Percentiles rank a stretch among this genome's conserved stretches.
These are phyloP conservation scores for Phalaenopsis hybrid DNA, from an alignment of 116 monocot genomes.

Conservation along the genomic window DNA sequence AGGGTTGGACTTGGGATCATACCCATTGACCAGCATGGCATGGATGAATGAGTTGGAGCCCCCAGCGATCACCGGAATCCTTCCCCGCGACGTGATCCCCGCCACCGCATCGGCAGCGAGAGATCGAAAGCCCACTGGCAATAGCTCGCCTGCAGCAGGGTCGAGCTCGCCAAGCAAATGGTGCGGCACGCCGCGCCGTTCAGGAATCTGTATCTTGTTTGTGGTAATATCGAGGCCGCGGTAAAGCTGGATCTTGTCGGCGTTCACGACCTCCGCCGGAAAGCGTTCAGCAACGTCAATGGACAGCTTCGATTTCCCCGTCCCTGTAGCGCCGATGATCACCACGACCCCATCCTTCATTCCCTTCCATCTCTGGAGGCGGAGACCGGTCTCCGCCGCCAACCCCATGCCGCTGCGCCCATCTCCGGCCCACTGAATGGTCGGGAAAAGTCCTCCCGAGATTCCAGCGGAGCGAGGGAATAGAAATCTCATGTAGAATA, in stretches of 20 bases:
- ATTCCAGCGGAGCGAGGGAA: background rate
- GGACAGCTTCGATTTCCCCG: conserved; percentile 73
- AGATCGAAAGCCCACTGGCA: background rate
- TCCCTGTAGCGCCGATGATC: conserved; percentile 73
- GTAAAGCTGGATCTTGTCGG: conserved; percentile 82
- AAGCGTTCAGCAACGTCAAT: conserved; percentile 37
- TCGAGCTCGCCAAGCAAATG: conserved; percentile 35
- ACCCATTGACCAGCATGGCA: background rate
- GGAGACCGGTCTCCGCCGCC: background rate
- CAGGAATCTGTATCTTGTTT: conserved; percentile 47
- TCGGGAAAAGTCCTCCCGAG: background rate
- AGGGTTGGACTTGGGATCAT: conserved; percentile 17
- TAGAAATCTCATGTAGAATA: background rate
- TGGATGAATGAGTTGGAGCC: conserved; percentile 18
- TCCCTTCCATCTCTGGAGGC: background rate
- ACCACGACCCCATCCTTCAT: conserved; percentile 22
- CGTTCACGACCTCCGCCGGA: conserved; percentile 52
- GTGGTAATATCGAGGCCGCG: conserved; percentile 68
- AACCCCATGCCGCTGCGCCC: background rate
- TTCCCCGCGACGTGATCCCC: background rate
- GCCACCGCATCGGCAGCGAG: background rate
- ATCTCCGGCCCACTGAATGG: background rate
- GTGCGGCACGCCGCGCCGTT: conserved; percentile 28
- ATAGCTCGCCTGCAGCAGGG: conserved; percentile 11
- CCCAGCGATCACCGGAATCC: conserved; percentile 9